These are phyloP conservation scores for Perkinsus olseni DNA, from an alignment of 169 alveolate species.

Conservation along the genomic window DNA sequence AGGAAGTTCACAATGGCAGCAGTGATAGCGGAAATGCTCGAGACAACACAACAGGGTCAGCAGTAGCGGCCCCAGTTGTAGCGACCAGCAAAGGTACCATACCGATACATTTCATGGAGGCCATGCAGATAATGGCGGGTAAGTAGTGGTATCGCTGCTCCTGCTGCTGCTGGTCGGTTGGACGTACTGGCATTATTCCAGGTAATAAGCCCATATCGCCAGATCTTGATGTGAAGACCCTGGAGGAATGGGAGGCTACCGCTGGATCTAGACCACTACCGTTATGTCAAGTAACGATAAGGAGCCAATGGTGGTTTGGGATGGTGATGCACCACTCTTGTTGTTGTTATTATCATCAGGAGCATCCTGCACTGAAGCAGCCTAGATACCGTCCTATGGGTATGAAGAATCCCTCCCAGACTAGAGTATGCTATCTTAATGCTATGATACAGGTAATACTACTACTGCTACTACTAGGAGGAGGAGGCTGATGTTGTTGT, in stretches of 20 bases:
- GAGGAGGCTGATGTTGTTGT: not conserved
- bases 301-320: no score
- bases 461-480: not conserved
- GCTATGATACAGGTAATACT: not conserved
- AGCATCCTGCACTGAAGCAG: not conserved
- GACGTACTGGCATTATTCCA: not conserved
- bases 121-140: not conserved
- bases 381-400: not conserved
- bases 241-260: not conserved
- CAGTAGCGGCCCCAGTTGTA: no score
- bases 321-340: not conserved
- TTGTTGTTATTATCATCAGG: not conserved
- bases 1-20: not conserved
- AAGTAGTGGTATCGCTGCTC: not conserved
- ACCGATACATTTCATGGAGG: not conserved
- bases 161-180: no score
- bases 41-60: no score
- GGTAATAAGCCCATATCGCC: not conserved
- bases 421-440: not conserved
- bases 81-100: not conserved
- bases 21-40: no score
- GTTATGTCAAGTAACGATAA: not conserved
- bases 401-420: not conserved
- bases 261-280: not conserved
- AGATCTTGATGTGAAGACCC: not conserved